Conservation (phyloP, 768 basidiomycete genomes). For the Kwoniella heveanensis region DNA sequence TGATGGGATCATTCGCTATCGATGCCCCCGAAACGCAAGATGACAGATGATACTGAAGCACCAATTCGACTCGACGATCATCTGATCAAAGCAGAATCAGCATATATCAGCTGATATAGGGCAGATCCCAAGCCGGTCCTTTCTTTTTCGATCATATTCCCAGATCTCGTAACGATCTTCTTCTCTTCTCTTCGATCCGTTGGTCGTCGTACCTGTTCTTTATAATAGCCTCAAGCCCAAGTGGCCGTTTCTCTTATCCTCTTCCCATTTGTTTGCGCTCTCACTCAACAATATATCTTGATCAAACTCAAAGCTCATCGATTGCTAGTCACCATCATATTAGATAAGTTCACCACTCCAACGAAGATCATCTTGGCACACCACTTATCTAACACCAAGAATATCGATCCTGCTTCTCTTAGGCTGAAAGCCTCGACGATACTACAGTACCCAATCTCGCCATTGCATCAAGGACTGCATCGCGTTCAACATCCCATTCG, state of each 20-base stretch:
- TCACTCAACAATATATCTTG: not conserved
- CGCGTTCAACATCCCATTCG: slow-evolving; percentile 11
- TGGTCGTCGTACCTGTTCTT: not conserved
- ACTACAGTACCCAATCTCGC: too few relatives aligned
- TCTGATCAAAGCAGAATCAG: not conserved
- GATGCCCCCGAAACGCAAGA: too few relatives aligned
- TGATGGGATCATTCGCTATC: too few relatives aligned
- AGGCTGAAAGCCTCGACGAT: too few relatives aligned
- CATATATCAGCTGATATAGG: not conserved
- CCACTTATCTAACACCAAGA: too few relatives aligned
- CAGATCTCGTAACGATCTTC: too few relatives aligned
- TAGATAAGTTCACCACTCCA: too few relatives aligned
- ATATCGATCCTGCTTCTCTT: too few relatives aligned
- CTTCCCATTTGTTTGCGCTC: not conserved
- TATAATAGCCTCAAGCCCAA: not conserved
- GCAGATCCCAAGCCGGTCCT: not conserved
- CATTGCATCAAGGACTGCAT: too few relatives aligned
- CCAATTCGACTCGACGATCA: not conserved
- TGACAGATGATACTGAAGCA: too few relatives aligned
- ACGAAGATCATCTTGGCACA: too few relatives aligned
- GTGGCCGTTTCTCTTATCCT: not conserved
- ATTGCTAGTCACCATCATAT: slow-evolving; percentile 9
- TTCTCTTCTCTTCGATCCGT: not conserved
- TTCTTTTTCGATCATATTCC: not conserved
- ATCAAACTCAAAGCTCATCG: not conserved